Base-by-base conservation (phyloP, 2,329 filamentous ascomycete species). In the Xylaria arbuscula region DNA sequence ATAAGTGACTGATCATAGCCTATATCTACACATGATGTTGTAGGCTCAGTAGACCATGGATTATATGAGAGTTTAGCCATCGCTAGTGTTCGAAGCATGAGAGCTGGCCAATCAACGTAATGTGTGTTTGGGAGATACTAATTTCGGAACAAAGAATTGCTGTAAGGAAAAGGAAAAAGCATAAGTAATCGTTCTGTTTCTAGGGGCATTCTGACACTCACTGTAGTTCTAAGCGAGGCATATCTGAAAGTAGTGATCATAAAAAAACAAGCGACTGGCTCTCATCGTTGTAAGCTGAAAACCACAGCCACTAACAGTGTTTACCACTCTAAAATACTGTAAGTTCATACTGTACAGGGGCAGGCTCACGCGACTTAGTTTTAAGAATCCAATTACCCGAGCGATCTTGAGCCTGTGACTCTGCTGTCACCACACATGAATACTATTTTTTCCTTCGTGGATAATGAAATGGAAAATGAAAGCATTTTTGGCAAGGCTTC, bases 401-500 rank as follows among this genome's bases (percentile, higher is more conserved):
- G 51, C 45, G 24, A 50, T 54, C 19, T 17, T 38, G 47, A 19
- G 28, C 28, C 53, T 32, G 19, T 7, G 62, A 67, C 24, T 51
- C 22, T 61, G 38, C 22, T 24, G 13, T 19, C 32, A 62, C 56
- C 17, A 28, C 48, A 24, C 50, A 15, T 17, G 40, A 8, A 17
- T 5, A 28, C 17, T 17, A n/a, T 17, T 15, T 19, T 56, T 60
- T 36, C 5, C 32, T 10, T 3, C 10, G 24, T 42, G 38, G 48
- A 61, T 15, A 17, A 32, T 19, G 22, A 55, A 24, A 17, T 11
- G 5, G 24, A 56, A 22, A 19, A 71, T 71, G 66, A 71, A 60
- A 51, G 51, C 69, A 2, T 69, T 71, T 22, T 28, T 71, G n/a
- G 67, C 69, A 34, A 69, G 36, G 32, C 60, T 71, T 50, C 61